Evolutionary conservation across 805 yeast genomes (phyloP).

Genomic region (Tanozyma kutaoensis): DNA sequence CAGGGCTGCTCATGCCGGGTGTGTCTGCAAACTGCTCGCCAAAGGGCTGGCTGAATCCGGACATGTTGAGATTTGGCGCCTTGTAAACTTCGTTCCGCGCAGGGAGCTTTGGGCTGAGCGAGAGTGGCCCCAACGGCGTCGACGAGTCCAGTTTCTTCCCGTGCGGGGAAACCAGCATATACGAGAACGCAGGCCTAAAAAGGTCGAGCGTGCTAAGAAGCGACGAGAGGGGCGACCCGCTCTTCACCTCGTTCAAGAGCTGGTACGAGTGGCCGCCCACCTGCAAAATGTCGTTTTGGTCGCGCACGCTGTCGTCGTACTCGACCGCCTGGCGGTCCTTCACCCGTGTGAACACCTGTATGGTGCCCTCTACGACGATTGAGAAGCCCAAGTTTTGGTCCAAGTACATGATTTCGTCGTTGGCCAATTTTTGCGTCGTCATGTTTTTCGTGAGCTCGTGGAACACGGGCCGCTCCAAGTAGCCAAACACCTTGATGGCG

Average conservation of each 20-base stretch:
- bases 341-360: constrained; percentile 61
- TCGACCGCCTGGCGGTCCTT: constrained; percentile 3
- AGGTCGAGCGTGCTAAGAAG: constrained; percentile 68
- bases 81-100: too few relatives aligned
- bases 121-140: too few relatives aligned
- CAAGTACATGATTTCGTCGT: constrained; percentile 62
- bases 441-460: constrained; percentile 86
- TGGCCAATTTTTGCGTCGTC: constrained; percentile 73
- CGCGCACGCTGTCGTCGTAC: constrained; percentile 14
- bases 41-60: too few relatives aligned
- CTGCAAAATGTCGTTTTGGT: constrained; percentile 26
- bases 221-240: constrained; percentile 78
- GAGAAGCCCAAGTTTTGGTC: constrained; percentile 76
- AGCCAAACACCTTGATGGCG: constrained; percentile 90
- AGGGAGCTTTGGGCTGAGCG: too few relatives aligned
- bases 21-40: too few relatives aligned
- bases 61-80: too few relatives aligned
- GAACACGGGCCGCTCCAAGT: constrained; percentile 78
- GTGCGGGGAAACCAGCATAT: too few relatives aligned
- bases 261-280: constrained; percentile 56
- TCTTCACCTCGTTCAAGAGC: constrained; percentile 63
- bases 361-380: constrained; percentile 83
- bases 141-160: too few relatives aligned
- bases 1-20: too few relatives aligned
- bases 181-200: too few relatives aligned